phyloP scores from a whole-genome alignment of 805 yeast species.

The Torulaspora franciscae region DNA sequence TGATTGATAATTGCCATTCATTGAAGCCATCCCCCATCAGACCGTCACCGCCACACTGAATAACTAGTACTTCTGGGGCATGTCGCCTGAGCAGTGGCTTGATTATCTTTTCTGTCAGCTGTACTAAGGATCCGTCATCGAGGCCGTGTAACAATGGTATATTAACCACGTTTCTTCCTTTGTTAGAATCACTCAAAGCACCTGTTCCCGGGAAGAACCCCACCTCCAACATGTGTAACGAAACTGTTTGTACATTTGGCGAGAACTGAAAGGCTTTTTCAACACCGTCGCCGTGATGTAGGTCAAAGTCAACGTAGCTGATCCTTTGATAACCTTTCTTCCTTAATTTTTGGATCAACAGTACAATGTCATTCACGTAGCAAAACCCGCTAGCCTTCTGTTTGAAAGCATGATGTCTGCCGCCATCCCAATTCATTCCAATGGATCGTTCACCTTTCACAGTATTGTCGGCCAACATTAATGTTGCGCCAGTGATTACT shows the following conservation, averaged over 20 bases:
- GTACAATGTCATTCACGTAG: slow-evolving; percentile 62
- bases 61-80: slow-evolving; percentile 50
- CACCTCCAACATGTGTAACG: slow-evolving; percentile 57
- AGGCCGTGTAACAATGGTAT: slow-evolving; percentile 57
- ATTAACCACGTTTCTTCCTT: slow-evolving; percentile 43
- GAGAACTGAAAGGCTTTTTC: slow-evolving; percentile 57
- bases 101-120: slow-evolving; percentile 41
- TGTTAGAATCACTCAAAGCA: slow-evolving; percentile 34
- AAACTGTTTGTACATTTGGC: slow-evolving; percentile 52
- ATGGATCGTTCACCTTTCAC: slow-evolving; percentile 30
- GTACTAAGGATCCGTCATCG: slow-evolving; percentile 40
- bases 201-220: slow-evolving; percentile 80
- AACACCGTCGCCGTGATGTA: slow-evolving; percentile 82
- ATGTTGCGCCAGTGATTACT: slow-evolving; percentile 52
- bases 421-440: slow-evolving; percentile 74
- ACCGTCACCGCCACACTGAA: slow-evolving; percentile 76
- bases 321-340: slow-evolving; percentile 41
- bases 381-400: slow-evolving; percentile 64
- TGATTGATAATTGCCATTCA: slow-evolving; percentile 65
- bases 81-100: slow-evolving; percentile 39
- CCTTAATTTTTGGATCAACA: slow-evolving; percentile 51
- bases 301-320: slow-evolving; percentile 63
- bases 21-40: slow-evolving; percentile 55
- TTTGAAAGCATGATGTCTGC: slow-evolving; percentile 63
- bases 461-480: slow-evolving; percentile 44